Base-by-base conservation (phyloP, 768 basidiomycete genomes). In the Gymnopilus dilepis region DNA sequence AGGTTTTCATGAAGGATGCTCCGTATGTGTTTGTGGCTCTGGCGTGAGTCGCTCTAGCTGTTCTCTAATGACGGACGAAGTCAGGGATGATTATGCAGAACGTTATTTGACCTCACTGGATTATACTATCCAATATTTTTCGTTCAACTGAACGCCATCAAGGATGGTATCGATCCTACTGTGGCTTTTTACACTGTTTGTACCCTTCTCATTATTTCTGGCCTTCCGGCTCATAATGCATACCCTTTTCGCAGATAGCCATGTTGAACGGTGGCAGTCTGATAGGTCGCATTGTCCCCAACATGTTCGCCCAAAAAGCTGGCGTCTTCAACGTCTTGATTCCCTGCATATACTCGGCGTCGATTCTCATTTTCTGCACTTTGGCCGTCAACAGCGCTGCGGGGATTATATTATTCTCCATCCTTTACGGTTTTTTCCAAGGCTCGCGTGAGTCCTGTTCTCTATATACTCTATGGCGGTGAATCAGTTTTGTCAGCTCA, bases 111-210 rank as follows among this genome's bases (percentile, higher is more conserved):
- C 15, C 67, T 78, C 5, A 63, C 69, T 1, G 82, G 80, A 2
- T 66, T 84, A 31, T 85, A 77, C 60, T 84, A 77, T 47, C 84
- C 85, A 0, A 73, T 84, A n/a, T 87, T 85, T 70, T 88, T 83
- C 67, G 65, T 87, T 6, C 87, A 88, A 63, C 69, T 87, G 12
- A 80, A 83, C 59, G 77, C 85, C 0, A 74, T 83, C 28, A 71
- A 76, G 51, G 83, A 84, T 58, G 80, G 81, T 0, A 75, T 84
- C 38, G 69, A 74, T 13, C 69, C 77, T 9, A 73, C 69, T n/a
- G 73, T 88, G 4, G 83, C 86, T 0, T 87, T 88, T 61, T 86
- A 87, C 60, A 80, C 80, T 28, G 86, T 87, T 59, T 28, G 74
- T 71, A n/a, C n/a, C n/a, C n/a, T n/a, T 24, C 17, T 43, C 9